These are phyloP conservation scores for Aureobasidium sp. DNA, from an alignment of 2,329 filamentous ascomycete species.

Conservation along the genomic window DNA sequence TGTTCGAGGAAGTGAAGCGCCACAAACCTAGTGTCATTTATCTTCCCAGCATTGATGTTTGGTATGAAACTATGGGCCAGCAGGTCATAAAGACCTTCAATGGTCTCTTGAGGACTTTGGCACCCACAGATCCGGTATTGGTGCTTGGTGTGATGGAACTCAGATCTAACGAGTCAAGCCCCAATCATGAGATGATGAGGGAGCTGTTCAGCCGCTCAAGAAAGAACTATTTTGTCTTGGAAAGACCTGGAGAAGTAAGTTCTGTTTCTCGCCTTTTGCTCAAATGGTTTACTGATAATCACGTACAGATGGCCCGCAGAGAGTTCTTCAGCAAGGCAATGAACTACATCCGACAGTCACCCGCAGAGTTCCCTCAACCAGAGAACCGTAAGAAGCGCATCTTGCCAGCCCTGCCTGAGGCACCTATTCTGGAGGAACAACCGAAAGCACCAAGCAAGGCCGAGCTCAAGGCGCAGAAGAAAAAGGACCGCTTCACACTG, in stretches of 20 bases:
- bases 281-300: not conserved
- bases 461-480: conserved; percentile 70
- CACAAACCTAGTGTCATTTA: conserved; percentile 96
- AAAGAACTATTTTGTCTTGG: conserved; percentile 65
- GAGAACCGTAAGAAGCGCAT: conserved; percentile 78
- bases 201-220: conserved; percentile 81
- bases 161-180: conserved; percentile 29
- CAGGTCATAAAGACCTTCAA: conserved; percentile 69
- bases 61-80: conserved; percentile 64
- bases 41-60: conserved; percentile 80
- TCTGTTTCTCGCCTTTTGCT: not conserved
- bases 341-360: conserved; percentile 68
- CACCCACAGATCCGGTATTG: conserved; percentile 84
- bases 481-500: conserved; percentile 71
- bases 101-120: conserved; percentile 69
- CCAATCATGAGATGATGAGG: conserved; percentile 57
- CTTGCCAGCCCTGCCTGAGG: conserved; percentile 67
- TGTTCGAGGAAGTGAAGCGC: conserved; percentile 86
- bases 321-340: conserved; percentile 74
- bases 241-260: conserved; percentile 55
- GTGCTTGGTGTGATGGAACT: conserved; percentile 78
- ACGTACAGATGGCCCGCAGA: conserved; percentile 47
- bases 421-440: conserved; percentile 50
- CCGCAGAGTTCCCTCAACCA: conserved; percentile 79
- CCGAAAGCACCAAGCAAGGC: conserved; percentile 58